A percentile compares a stretch with the other conserved stretches of the same genome.
These are phyloP conservation scores for Myrmaecium sp. DNA, from an alignment of 2,329 filamentous ascomycete genomes.

Conservation along the genomic window DNA sequence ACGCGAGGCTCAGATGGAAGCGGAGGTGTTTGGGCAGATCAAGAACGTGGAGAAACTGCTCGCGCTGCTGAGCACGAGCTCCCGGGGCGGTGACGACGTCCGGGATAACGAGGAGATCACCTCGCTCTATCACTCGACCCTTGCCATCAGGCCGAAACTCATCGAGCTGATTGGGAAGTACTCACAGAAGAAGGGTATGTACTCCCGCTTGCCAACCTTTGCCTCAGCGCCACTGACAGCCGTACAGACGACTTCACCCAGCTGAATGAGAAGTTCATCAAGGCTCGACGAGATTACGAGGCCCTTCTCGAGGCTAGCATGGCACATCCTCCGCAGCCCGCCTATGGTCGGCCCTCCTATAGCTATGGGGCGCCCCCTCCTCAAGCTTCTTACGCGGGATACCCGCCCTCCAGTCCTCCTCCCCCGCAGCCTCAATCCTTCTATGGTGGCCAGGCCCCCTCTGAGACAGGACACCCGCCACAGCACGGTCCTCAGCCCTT, in stretches of 20 bases:
- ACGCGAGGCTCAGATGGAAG: slow-evolving; percentile 89
- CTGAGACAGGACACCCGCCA: slow-evolving; percentile 10
- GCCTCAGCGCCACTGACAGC: slow-evolving; percentile 11
- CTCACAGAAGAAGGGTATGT: slow-evolving; percentile 87
- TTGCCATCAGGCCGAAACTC: slow-evolving; percentile 87
- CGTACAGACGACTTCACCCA: slow-evolving; percentile 84
- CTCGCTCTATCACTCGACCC: slow-evolving; percentile 72
- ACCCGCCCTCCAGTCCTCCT: slow-evolving; percentile 16
- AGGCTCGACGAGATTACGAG: slow-evolving; percentile 92
- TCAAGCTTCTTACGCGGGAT: slow-evolving; percentile 8
- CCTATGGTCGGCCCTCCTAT: slow-evolving; percentile 45
- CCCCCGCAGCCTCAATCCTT: slow-evolving; percentile 16
- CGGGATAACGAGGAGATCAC: slow-evolving; percentile 97
- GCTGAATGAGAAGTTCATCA: slow-evolving; percentile 98
- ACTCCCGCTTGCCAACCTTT: not conserved
- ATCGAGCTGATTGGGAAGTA: slow-evolving; percentile 98
- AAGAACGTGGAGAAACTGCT: slow-evolving; percentile 69
- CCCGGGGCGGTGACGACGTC: slow-evolving; percentile 38
- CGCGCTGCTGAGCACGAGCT: slow-evolving; percentile 73
- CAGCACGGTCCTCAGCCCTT: slow-evolving; percentile 15
- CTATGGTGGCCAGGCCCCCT: slow-evolving; percentile 21
- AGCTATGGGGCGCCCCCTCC: slow-evolving; percentile 12
- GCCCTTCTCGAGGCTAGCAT: slow-evolving; percentile 90
- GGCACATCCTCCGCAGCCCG: slow-evolving; percentile 73
- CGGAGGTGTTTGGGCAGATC: slow-evolving; percentile 59